Conservation (phyloP, 169 alveolate species). For the Plasmodium reichenowi region DNA sequence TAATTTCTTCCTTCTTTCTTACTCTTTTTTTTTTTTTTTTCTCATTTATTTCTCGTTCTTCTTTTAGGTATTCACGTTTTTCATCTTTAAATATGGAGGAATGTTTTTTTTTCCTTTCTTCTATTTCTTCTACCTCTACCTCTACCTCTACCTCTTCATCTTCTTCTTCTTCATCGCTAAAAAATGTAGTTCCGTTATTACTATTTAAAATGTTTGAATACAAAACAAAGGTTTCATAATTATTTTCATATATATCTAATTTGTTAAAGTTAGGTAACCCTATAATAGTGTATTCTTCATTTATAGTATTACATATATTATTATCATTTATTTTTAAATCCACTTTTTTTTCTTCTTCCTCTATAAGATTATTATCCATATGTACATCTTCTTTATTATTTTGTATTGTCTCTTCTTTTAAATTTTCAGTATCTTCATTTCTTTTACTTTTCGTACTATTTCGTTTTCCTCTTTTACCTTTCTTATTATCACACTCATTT, state of each 20-base stretch:
- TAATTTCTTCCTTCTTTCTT: background rate
- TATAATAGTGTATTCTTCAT: background rate
- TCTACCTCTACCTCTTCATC: background rate
- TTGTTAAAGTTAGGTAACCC: background rate
- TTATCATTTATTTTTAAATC: background rate
- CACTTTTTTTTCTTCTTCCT: background rate
- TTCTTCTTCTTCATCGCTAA: background rate
- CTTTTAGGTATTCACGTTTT: background rate
- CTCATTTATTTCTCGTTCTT: background rate
- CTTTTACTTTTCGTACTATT: background rate
- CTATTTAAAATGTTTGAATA: constrained; percentile 6
- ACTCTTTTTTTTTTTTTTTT: background rate
- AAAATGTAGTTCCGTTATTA: background rate
- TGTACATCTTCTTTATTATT: background rate
- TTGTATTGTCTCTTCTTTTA: background rate
- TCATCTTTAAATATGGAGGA: background rate
- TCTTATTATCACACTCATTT: background rate
- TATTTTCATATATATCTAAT: background rate
- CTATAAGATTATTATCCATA: background rate
- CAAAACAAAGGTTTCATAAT: background rate
- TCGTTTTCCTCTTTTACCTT: background rate
- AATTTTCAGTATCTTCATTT: background rate
- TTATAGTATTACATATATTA: background rate
- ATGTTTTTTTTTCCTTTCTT: background rate
- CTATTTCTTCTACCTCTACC: background rate